Evolutionary conservation across 345 rosid genomes (phyloP).

Genomic region (Murraya paniculata): DNA sequence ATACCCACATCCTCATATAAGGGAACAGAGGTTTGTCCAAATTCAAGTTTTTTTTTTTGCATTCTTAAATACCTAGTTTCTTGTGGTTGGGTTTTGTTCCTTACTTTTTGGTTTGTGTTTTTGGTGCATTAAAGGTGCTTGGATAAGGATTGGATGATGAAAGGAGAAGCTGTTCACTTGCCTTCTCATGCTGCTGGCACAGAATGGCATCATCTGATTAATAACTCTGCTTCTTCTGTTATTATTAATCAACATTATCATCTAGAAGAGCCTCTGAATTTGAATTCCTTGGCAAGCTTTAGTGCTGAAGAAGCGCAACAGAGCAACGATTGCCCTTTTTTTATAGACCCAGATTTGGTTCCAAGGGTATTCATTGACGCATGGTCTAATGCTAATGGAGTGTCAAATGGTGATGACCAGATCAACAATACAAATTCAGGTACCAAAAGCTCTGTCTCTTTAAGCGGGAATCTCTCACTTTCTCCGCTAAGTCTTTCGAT

Average conservation of each 20-base stretch:
- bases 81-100: too few relatives aligned
- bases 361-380: slow-evolving; percentile 54
- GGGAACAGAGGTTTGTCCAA: slow-evolving; percentile 30
- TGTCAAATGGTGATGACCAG: slow-evolving; percentile 12
- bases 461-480: slow-evolving; percentile 34
- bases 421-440: slow-evolving; percentile 19
- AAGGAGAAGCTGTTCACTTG: slow-evolving; percentile 24
- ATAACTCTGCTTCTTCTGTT: neutral
- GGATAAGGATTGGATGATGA: slow-evolving; percentile 34
- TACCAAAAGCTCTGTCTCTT: slow-evolving; percentile 33
- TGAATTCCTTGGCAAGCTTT: slow-evolving; percentile 24
- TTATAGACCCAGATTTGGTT: slow-evolving; percentile 23
- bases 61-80: too few relatives aligned
- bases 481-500: slow-evolving; percentile 51
- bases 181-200: slow-evolving; percentile 15
- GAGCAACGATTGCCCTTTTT: slow-evolving; percentile 9
- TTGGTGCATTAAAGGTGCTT: slow-evolving; percentile 22
- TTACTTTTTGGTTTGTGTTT: neutral
- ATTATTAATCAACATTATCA: slow-evolving; percentile 5
- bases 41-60: neutral
- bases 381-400: slow-evolving; percentile 40
- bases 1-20: slow-evolving; percentile 7
- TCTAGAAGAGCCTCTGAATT: slow-evolving; percentile 19
- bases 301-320: slow-evolving; percentile 14
- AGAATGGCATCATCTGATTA: slow-evolving; percentile 27